Percentiles rank a stretch among this genome's conserved stretches.
These are phyloP conservation scores for Boletus speciosus DNA, from an alignment of 768 basidiomycete genomes.

Conservation along the genomic window DNA sequence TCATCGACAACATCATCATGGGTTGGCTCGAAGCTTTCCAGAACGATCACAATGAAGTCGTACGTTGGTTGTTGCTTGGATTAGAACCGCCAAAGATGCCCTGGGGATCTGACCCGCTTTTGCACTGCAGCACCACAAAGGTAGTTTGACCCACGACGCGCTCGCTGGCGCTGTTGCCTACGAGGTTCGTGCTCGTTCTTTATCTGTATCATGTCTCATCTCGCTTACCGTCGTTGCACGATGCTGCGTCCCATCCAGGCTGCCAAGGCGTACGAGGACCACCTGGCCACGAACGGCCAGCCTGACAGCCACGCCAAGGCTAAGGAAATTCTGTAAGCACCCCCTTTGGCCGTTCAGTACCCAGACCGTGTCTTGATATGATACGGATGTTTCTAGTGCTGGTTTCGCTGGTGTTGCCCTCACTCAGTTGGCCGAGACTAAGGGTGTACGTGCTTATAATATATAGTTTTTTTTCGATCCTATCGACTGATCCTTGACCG, in stretches of 20 bases:
- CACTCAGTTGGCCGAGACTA: slow-evolving; percentile 14
- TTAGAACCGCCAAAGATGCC: not conserved
- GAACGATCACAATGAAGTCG: not conserved
- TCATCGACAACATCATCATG: slow-evolving; percentile 10
- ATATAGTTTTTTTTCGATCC: not conserved
- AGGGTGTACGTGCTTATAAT: slow-evolving; percentile 12
- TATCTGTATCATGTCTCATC: not conserved
- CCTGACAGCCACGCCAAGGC: slow-evolving; percentile 22
- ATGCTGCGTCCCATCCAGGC: slow-evolving; percentile 5
- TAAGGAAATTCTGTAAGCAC: slow-evolving; percentile 21
- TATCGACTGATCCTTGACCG: not conserved
- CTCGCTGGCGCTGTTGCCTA: slow-evolving; percentile 19
- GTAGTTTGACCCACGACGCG: slow-evolving; percentile 15
- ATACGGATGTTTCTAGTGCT: slow-evolving; percentile 7
- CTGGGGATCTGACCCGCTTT: not conserved
- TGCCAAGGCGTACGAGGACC: slow-evolving; percentile 18
- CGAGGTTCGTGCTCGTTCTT: slow-evolving; percentile 9
- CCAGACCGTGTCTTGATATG: not conserved
- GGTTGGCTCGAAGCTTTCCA: slow-evolving; percentile 1
- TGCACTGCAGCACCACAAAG: slow-evolving; percentile 11
- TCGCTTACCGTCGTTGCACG: not conserved
- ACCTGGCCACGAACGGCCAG: slow-evolving; percentile 9
- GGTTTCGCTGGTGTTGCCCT: slow-evolving; percentile 3
- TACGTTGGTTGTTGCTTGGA: not conserved
- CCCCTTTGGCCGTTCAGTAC: not conserved